Percentiles rank a stretch among this genome's conserved stretches.
Evolutionary conservation across 1,284 basidiomycete species (phyloP).

Genomic region (Ganoderma boninense): DNA sequence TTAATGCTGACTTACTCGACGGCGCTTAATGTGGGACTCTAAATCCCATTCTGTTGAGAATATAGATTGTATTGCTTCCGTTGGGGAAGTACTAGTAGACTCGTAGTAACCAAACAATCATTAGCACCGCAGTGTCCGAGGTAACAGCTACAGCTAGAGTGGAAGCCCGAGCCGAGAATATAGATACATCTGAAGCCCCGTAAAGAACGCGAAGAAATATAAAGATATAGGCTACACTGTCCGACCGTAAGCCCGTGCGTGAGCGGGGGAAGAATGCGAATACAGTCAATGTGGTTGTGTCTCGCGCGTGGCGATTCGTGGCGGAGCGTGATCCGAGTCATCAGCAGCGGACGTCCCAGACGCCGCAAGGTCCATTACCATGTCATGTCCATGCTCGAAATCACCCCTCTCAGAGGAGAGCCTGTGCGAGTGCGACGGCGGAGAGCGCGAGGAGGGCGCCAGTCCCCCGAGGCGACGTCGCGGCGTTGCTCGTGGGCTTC

Average conservation of each 20-base stretch:
- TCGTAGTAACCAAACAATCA: background rate
- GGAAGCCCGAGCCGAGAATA: constrained; percentile 7
- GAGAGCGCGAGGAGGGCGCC: constrained; percentile 18
- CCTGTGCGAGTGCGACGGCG: constrained; percentile 13
- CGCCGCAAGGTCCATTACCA: background rate
- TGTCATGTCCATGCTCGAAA: background rate
- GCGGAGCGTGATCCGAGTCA: constrained; percentile 11
- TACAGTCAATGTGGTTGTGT: constrained; percentile 4
- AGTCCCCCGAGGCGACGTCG: constrained; percentile 6
- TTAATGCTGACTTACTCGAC: too few relatives aligned
- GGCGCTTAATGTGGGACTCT: too few relatives aligned
- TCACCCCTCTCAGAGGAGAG: background rate
- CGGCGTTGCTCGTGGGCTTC: constrained; percentile 14
- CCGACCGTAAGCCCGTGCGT: background rate
- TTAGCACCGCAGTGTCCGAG: constrained; percentile 14
- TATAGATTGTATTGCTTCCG: background rate
- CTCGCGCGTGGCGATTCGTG: constrained; percentile 15
- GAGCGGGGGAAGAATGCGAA: constrained; percentile 12
- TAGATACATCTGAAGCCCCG: constrained; percentile 21
- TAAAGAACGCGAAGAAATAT: constrained; percentile 19
- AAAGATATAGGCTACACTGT: constrained; percentile 26
- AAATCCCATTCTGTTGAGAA: background rate
- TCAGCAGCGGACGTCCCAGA: constrained; percentile 8
- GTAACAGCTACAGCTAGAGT: constrained; percentile 9
- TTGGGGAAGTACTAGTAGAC: background rate